These are phyloP conservation scores for Aurifilum marmelostoma DNA, from an alignment of 2,329 filamentous ascomycete genomes.

Conservation along the genomic window DNA sequence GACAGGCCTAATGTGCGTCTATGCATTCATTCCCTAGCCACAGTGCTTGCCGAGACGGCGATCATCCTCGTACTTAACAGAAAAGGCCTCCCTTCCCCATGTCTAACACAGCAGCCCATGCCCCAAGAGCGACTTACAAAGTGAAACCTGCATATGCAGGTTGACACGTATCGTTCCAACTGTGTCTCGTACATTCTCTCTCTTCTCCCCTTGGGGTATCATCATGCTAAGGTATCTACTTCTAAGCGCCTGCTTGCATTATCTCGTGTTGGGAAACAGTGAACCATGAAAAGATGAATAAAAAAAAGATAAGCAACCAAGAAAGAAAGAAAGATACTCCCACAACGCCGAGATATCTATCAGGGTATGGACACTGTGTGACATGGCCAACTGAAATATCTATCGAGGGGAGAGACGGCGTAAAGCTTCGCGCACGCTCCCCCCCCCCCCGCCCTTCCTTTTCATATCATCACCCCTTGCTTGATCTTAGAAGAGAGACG, in stretches of 20 bases:
- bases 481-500: not conserved
- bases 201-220: slow-evolving; percentile 24
- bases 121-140: not conserved
- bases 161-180: not conserved
- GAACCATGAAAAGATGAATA: not conserved
- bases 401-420: too few species aligned
- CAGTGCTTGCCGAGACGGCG: not conserved
- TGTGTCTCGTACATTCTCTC: slow-evolving; percentile 1
- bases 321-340: not conserved
- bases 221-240: slow-evolving; percentile 22
- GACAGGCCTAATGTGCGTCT: not conserved
- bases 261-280: not conserved
- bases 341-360: not conserved
- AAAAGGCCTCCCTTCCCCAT: not conserved
- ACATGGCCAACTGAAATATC: not conserved
- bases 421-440: too few species aligned
- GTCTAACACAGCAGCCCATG: not conserved
- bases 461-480: not conserved
- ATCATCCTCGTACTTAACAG: not conserved
- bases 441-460: not conserved
- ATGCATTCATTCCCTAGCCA: not conserved
- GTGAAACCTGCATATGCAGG: not conserved
- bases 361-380: not conserved
- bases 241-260: slow-evolving; percentile 9
- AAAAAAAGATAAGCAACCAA: not conserved